These are phyloP conservation scores for Botryotinia narcissicola DNA, from an alignment of 2,329 filamentous ascomycete genomes.

Conservation along the genomic window DNA sequence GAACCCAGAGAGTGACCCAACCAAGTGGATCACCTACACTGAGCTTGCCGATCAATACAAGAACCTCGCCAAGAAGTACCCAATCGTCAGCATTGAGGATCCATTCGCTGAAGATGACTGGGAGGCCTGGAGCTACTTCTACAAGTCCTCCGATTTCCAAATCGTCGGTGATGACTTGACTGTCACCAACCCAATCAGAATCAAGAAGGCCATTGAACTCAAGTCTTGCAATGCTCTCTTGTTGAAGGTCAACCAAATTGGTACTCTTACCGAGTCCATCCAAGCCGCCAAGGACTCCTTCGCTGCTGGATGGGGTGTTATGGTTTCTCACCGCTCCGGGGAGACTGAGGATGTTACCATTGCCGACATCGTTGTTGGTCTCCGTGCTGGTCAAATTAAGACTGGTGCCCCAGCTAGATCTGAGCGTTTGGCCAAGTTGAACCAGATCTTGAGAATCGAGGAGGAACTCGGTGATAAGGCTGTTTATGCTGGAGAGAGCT, in stretches of 20 bases:
- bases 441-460: constrained; percentile 99
- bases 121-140: constrained; percentile 99
- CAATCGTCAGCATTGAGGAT: constrained; percentile 98
- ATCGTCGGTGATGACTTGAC: constrained; percentile 98
- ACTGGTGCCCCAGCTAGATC: constrained; percentile 93
- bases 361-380: constrained; percentile 94
- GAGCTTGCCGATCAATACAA: constrained; percentile 91
- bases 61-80: constrained; percentile 87
- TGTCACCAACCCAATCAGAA: constrained; percentile 97
- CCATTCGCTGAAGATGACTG: constrained; percentile 99
- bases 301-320: constrained; percentile 94
- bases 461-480: constrained; percentile 94
- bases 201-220: constrained; percentile 99
- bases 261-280: constrained; percentile 97
- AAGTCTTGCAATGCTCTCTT: constrained; percentile 98
- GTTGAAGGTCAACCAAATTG: constrained; percentile 99
- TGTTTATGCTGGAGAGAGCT: constrained; percentile 86
- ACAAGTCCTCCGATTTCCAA: constrained; percentile 98
- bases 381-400: constrained; percentile 98
- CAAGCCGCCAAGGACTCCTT: constrained; percentile 99
- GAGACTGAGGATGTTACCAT: constrained; percentile 99
- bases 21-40: constrained; percentile 99
- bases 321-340: constrained; percentile 98
- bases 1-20: constrained; percentile 94
- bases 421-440: constrained; percentile 98